These are phyloP conservation scores for Hyphodiscus hymeniophilus DNA, from an alignment of 495 filamentous ascomycete species.

Conservation along the genomic window DNA sequence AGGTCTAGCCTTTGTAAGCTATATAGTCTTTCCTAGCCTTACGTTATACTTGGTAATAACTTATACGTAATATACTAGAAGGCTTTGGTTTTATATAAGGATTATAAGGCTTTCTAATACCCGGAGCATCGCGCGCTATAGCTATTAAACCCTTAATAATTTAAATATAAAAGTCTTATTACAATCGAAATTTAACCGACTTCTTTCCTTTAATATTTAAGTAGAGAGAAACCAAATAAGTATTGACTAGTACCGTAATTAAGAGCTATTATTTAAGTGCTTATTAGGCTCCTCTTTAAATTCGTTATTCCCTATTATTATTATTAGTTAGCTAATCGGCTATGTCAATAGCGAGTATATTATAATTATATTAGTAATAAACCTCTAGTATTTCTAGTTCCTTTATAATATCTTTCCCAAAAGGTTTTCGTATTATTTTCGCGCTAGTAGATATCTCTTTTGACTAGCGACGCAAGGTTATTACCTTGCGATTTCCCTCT, in stretches of 20 bases:
- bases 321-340: not conserved
- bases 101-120: too few relatives aligned
- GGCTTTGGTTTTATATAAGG: too few relatives aligned
- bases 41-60: too few relatives aligned
- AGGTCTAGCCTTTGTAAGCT: too few relatives aligned
- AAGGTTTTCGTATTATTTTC: not conserved
- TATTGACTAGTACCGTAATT: not conserved
- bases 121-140: too few relatives aligned
- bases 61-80: too few relatives aligned
- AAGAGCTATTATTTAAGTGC: not conserved
- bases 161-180: not conserved
- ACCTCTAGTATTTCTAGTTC: not conserved
- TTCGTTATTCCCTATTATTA: not conserved
- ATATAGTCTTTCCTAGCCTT: too few relatives aligned
- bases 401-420: not conserved
- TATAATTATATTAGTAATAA: slow-evolving; percentile 1
- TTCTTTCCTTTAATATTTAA: not conserved
- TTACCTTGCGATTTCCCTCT: too few relatives aligned
- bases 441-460: not conserved
- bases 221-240: not conserved
- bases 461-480: too few relatives aligned
- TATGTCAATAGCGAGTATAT: not conserved
- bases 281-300: not conserved
- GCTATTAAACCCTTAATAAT: too few relatives aligned
- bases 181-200: not conserved